Conservation (phyloP, 345 rosid genomes). For the Clarkia xantiana region DNA sequence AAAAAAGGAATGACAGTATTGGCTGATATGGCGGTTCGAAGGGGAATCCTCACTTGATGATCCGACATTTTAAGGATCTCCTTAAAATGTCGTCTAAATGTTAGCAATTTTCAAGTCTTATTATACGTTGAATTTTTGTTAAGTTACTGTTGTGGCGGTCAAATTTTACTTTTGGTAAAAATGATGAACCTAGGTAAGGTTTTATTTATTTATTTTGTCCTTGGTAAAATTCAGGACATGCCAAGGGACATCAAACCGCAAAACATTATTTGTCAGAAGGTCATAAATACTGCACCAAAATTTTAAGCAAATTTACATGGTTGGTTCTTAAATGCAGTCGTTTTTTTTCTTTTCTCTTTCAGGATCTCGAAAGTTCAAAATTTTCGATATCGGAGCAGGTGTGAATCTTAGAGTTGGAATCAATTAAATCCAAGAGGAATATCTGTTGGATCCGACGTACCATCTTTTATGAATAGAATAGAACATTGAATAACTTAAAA, state of each 20-base stretch:
- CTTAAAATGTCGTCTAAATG: neutral
- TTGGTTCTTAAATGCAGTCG: no score
- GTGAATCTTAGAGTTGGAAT: constrained; percentile 92
- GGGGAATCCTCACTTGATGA: constrained; percentile 77
- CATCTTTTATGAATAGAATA: neutral
- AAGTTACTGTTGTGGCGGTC: constrained; percentile 36
- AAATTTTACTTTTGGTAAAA: constrained; percentile 47
- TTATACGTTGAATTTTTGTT: no score
- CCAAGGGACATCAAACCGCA: constrained; percentile 92
- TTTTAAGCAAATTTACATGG: neutral
- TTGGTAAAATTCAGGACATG: constrained; percentile 53
- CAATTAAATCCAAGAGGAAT: constrained; percentile 91
- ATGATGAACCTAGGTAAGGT: constrained; percentile 65
- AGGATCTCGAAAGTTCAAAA: constrained; percentile 85
- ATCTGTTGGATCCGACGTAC: constrained; percentile 91
- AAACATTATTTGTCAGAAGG: constrained; percentile 89
- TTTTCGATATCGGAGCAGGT: constrained; percentile 96
- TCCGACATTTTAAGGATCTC: constrained; percentile 62
- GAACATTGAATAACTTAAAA: no score
- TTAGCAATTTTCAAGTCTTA: no score
- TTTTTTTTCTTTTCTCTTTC: constrained; percentile 2
- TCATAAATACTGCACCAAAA: constrained; percentile 14
- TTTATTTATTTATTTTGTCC: no score
- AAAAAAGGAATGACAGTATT: constrained; percentile 68
- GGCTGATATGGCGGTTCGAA: constrained; percentile 87